Base-by-base conservation (phyloP, 352 stramenopile genomes). In the Thalassiosira hispida region DNA sequence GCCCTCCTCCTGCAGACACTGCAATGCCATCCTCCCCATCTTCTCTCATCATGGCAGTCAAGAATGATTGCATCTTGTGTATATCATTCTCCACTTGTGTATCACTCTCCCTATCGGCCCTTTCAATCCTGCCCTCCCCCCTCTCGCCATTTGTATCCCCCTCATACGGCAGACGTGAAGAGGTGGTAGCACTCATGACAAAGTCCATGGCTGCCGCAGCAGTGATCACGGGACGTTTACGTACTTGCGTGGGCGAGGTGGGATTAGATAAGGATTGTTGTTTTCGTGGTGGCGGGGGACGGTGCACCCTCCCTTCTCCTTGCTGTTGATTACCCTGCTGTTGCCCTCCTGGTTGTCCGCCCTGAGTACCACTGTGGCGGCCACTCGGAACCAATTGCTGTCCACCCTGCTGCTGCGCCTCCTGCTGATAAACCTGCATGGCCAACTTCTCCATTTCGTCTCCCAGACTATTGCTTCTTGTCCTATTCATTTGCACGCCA, bases 171-270 rank as follows among this genome's bases (percentile, higher is more conserved):
- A 16, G 5, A 47, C 16, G n/a, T 5, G 47, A 11, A 51, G 31
- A 38, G 23, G 25, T 49, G 44, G 60, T 31, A 63, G 68, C 52
- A 46, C 29, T 72, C 42, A 74, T 64, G 3, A 84, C 65, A 33
- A 67, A 84, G 31, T 79, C 40, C 63, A 84, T 79, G 20, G 76
- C 69, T n/a, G 56, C 64, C 3, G 59, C 40, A n/a, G 68, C 76
- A 33, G 76, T 79, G 56, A 84, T 53, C 22, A 75, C 62, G 27
- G 61, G 68, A 49, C 76, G 53, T 31, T 60, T 38, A 33, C 56
- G 55, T 47, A 73, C 61, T 27, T 72, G 42, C 52, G 61, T 72
- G 22, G 63, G 38, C 27, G 52, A 47, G 18, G 59, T 57, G 61
- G 38, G 60, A 7, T 60, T 52, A 20, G 35, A 52, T 9, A 22